Evolutionary conservation across 2,329 filamentous ascomycete species (phyloP), one percentile per base, ranked within the genome.

Genomic region (Talaromyces sp.): DNA sequence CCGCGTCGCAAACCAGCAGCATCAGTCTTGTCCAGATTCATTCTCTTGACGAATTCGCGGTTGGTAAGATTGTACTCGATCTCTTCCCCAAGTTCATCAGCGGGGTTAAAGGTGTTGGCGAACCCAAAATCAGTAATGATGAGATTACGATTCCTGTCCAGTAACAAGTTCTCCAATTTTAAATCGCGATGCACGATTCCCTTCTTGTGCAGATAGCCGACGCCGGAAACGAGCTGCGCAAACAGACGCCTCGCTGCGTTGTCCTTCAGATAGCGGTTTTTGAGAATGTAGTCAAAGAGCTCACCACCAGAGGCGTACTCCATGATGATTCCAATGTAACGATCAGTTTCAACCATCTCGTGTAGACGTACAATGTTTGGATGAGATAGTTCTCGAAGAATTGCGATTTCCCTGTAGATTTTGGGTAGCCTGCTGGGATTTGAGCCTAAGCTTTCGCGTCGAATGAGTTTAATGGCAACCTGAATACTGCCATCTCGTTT

Each of bases 51-150:
- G 69, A 87, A 94, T 17, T 97, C 92, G 64, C 90, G 89, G 69
- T 96, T 93, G 25, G 84, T 83, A 21, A 99, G 78, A 63, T 91
- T 89, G 67, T 91, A 84, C 74, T 97, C 94, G 64, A 97, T 89
- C 60, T 97, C 92, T 60, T 96, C 91, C 4, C 84, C 85, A 39
- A 99, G 81, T 71, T 97, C 91, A 69, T 99, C 94, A 36, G 80
- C 77, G 0, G 94, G 85, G 69, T 97, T 89, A 70, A 99, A 99
- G 0, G 92, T 97, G 75, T 99, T 99, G 65, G 94, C 94, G 72
- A 99, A 99, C 17, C 94, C 94, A 75, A 99, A 99, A 76, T 99
- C 94, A 15, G 94, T 99, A 70, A 99, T 99, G 76, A 99, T 99
- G 69, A 99, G 97, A 78, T 99, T 99, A 63, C 91, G 88, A 71